phyloP scores from a whole-genome alignment of 345 rosid genomes.

The Lagerstroemia speciosa region DNA sequence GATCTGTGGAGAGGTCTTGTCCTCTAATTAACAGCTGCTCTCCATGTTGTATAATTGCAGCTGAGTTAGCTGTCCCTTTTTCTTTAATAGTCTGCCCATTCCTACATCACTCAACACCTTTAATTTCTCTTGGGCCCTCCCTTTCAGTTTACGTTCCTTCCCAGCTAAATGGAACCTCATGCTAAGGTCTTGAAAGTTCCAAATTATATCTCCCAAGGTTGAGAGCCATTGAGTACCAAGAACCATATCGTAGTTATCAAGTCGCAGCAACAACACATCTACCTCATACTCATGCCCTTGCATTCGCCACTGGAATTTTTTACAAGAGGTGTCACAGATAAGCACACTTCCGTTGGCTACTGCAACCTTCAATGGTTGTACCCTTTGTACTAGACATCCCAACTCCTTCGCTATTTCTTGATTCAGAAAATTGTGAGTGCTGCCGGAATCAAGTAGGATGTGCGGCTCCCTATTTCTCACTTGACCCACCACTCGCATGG shows the following conservation, averaged over 20 bases:
- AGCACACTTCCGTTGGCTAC: neutral
- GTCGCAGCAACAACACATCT: neutral
- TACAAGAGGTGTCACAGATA: neutral
- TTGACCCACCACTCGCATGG: neutral
- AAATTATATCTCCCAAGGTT: neutral
- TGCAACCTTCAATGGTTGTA: neutral
- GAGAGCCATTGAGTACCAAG: neutral
- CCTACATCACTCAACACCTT: too few species aligned
- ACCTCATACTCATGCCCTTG: neutral
- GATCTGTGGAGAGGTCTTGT: neutral
- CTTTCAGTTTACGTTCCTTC: neutral
- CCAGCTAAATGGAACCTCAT: neutral
- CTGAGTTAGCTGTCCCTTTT: too few species aligned
- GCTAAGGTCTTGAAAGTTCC: neutral
- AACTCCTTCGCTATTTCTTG: neutral
- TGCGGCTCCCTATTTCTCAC: neutral
- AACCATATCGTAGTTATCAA: neutral
- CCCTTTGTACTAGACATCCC: too few species aligned
- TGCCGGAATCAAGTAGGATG: neutral
- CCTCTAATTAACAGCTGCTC: neutral
- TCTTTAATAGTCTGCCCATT: too few species aligned
- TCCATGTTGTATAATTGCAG: neutral
- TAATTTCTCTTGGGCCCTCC: neutral
- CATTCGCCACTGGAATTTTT: neutral
- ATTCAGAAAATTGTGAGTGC: slow-evolving; percentile 1